These are phyloP conservation scores for Populus hybrid DNA, from an alignment of 441 rosid species.

Conservation along the genomic window DNA sequence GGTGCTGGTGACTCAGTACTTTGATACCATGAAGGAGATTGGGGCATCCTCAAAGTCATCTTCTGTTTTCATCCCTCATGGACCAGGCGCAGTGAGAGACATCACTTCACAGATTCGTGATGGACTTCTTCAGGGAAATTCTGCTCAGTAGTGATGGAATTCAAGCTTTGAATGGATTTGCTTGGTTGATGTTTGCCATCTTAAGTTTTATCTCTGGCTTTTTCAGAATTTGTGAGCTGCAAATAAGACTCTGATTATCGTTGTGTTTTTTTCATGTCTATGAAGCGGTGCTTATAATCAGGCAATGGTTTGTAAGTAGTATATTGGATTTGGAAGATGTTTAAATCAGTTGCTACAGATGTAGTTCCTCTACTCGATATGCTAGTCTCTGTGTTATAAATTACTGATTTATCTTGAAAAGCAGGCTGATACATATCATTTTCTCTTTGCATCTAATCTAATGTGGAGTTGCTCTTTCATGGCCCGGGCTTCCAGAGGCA, in stretches of 20 bases:
- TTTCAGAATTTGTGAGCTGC: not conserved
- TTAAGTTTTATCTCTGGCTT: not conserved
- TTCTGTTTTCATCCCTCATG: conserved; percentile 42
- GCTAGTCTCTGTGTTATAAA: not conserved
- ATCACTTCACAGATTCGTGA: conserved; percentile 35
- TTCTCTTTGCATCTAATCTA: not conserved
- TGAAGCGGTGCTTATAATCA: not conserved
- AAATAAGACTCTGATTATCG: not conserved
- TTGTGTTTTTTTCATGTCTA: not conserved
- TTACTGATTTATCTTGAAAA: not conserved
- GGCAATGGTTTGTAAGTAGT: not conserved
- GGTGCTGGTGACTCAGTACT: conserved; percentile 42
- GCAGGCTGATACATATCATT: not conserved
- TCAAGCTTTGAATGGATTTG: not conserved
- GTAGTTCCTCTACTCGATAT: not conserved
- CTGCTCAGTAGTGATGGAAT: not conserved
- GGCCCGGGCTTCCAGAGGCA: not conserved
- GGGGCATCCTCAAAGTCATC: conserved; percentile 44
- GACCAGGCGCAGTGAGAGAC: conserved; percentile 37
- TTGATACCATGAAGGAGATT: conserved; percentile 45
- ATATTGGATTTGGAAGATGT: not conserved
- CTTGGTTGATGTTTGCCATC: not conserved
- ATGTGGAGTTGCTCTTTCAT: not conserved
- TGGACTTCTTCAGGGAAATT: conserved; percentile 32
- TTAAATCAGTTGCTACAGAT: not conserved